These are phyloP conservation scores for Syncephalastrum contaminatum DNA, from an alignment of 371 early-diverging fungal genomes.

Conservation along the genomic window DNA sequence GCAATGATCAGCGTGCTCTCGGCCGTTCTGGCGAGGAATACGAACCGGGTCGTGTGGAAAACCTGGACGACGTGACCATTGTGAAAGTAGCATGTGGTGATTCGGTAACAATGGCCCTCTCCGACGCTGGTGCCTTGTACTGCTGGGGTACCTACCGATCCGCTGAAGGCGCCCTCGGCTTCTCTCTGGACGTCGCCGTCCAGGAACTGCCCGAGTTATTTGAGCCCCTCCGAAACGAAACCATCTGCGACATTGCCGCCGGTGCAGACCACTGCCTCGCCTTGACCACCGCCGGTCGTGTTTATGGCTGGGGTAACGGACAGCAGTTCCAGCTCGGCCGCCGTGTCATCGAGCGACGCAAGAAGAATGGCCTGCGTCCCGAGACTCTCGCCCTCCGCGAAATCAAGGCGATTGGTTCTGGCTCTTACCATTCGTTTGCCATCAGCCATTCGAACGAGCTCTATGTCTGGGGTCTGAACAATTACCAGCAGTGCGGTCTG, in stretches of 20 bases:
- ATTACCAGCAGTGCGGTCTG: conserved; percentile 89
- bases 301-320: conserved; percentile 95
- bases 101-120: conserved; percentile 88
- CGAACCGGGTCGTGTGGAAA: conserved; percentile 59
- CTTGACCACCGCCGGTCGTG: conserved; percentile 67
- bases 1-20: conserved; percentile 98
- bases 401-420: conserved; percentile 74
- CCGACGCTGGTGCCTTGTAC: conserved; percentile 83
- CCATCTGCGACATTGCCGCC: conserved; percentile 77
- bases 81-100: conserved; percentile 94
- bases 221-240: conserved; percentile 28
- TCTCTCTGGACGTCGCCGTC: conserved; percentile 59
- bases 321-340: conserved; percentile 94
- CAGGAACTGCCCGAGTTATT: conserved; percentile 68
- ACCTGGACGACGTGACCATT: conserved; percentile 71
- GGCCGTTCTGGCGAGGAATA: conserved; percentile 88
- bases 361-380: conserved; percentile 59
- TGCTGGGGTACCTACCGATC: conserved; percentile 92
- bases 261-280: conserved; percentile 94
- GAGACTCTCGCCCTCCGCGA: conserved; percentile 54
- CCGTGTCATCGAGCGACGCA: conserved; percentile 68
- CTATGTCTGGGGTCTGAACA: conserved; percentile 95
- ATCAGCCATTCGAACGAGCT: conserved; percentile 65
- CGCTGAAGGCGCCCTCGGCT: conserved; percentile 72
- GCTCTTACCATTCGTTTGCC: conserved; percentile 88